Percentiles rank a stretch among this genome's conserved stretches.
These are phyloP conservation scores for Hortaea werneckii DNA, from an alignment of 2,329 filamentous ascomycete species.

Conservation along the genomic window DNA sequence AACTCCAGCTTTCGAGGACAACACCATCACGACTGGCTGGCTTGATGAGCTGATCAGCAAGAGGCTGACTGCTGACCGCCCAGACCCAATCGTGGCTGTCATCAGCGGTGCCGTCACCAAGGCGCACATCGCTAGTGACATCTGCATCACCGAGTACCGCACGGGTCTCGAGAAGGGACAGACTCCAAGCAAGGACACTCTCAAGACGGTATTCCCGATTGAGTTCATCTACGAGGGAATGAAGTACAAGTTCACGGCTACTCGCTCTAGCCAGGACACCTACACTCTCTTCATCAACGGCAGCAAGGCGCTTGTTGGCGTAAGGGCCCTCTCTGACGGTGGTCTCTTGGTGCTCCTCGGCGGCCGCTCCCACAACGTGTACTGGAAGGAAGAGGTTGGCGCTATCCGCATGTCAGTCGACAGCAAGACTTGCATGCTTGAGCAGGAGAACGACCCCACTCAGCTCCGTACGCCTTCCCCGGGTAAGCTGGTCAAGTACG, in stretches of 20 bases:
- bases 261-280: slow-evolving; percentile 80
- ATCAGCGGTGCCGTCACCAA: slow-evolving; percentile 92
- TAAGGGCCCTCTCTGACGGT: slow-evolving; percentile 86
- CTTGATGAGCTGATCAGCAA: slow-evolving; percentile 97
- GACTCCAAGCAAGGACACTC: slow-evolving; percentile 87
- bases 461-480: slow-evolving; percentile 90
- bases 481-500: slow-evolving; percentile 96
- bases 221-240: slow-evolving; percentile 98
- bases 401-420: slow-evolving; percentile 93
- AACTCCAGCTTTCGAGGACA: slow-evolving; percentile 95
- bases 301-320: slow-evolving; percentile 87
- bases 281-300: slow-evolving; percentile 99
- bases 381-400: slow-evolving; percentile 98
- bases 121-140: slow-evolving; percentile 88
- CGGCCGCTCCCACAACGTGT: slow-evolving; percentile 92
- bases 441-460: slow-evolving; percentile 98
- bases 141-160: slow-evolving; percentile 76
- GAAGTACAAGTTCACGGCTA: slow-evolving; percentile 97
- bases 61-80: slow-evolving; percentile 90
- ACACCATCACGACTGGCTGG: slow-evolving; percentile 98
- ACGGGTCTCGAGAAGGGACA: slow-evolving; percentile 91
- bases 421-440: slow-evolving; percentile 92
- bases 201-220: slow-evolving; percentile 94
- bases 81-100: slow-evolving; percentile 86
- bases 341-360: slow-evolving; percentile 83